phyloP scores from a whole-genome alignment of 2,329 filamentous ascomycete genomes.

The Chaetomiaceae sp. region DNA sequence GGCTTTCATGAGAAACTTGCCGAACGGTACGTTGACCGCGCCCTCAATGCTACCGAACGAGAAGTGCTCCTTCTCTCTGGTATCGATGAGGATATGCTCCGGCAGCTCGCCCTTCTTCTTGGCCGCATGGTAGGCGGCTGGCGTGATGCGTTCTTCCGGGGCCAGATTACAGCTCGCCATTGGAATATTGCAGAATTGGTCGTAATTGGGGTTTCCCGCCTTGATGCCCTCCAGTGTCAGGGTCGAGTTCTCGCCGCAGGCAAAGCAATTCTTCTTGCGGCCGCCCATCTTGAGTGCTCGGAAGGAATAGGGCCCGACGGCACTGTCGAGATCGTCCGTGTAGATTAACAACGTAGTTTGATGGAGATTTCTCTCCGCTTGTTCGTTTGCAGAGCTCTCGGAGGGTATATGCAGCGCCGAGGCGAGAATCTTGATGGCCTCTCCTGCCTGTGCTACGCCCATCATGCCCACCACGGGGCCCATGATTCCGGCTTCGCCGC shows the following conservation, averaged over 20 bases:
- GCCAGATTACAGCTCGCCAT: conserved; percentile 55
- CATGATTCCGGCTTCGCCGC: conserved; percentile 86
- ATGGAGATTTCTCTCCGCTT: conserved; percentile 16
- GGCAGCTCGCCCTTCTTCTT: conserved; percentile 12
- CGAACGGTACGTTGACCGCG: conserved; percentile 65
- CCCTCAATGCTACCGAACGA: conserved; percentile 70
- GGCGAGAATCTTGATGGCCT: conserved; percentile 78
- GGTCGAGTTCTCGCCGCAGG: conserved; percentile 60
- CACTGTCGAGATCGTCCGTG: conserved; percentile 33
- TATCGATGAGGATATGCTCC: conserved; percentile 65
- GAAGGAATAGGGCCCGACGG: conserved; percentile 42
- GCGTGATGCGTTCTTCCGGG: conserved; percentile 62
- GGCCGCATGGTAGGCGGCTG: conserved; percentile 47
- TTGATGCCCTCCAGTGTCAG: conserved; percentile 58
- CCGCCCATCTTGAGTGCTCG: conserved; percentile 68
- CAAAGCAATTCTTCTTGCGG: conserved; percentile 64
- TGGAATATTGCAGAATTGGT: conserved; percentile 69
- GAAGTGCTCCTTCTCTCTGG: conserved; percentile 78
- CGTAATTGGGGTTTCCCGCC: conserved; percentile 69
- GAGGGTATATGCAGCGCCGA: conserved; percentile 22
- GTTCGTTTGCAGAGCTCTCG: neutral
- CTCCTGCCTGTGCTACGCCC: conserved; percentile 86
- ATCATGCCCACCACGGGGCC: conserved; percentile 90
- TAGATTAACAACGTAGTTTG: conserved; percentile 41
- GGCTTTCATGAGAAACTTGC: conserved; percentile 22